Evolutionary conservation across 1,139 yeast genomes (phyloP).

Genomic region (Suhomyces kunorum): DNA sequence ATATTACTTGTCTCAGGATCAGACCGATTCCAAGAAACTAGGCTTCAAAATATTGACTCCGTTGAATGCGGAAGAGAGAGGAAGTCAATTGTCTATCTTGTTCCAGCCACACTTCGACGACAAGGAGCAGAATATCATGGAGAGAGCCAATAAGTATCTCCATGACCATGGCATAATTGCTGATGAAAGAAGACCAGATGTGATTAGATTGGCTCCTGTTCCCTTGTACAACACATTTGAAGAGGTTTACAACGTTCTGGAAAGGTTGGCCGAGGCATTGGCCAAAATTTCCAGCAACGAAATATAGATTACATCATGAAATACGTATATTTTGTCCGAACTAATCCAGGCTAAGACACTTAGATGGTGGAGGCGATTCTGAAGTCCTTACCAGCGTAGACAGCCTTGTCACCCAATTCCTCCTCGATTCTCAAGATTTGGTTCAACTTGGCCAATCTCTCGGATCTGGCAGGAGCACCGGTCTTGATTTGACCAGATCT

Average conservation of each 20-base stretch:
- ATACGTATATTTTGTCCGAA: slow-evolving; percentile 7
- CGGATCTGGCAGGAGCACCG: slow-evolving; percentile 99
- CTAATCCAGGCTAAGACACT: slow-evolving; percentile 6
- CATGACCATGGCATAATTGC: slow-evolving; percentile 66
- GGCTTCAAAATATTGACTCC: slow-evolving; percentile 80
- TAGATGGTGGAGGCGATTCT: slow-evolving; percentile 41
- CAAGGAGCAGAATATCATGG: slow-evolving; percentile 57
- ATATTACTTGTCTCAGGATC: slow-evolving; percentile 42
- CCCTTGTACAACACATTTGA: slow-evolving; percentile 78
- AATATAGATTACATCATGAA: slow-evolving; percentile 5
- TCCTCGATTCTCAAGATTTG: slow-evolving; percentile 97
- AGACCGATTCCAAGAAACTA: slow-evolving; percentile 25
- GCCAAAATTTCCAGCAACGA: slow-evolving; percentile 4
- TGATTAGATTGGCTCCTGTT: slow-evolving; percentile 79
- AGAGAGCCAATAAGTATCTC: slow-evolving; percentile 51
- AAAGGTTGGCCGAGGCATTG: slow-evolving; percentile 8
- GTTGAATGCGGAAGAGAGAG: slow-evolving; percentile 54
- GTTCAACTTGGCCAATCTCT: slow-evolving; percentile 96
- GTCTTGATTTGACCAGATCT: slow-evolving; percentile 98
- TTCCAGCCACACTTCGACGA: slow-evolving; percentile 55
- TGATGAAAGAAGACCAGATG: slow-evolving; percentile 89
- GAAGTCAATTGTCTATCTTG: slow-evolving; percentile 76
- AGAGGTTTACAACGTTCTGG: slow-evolving; percentile 46
- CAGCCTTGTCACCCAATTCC: slow-evolving; percentile 92
- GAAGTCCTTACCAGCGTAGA: slow-evolving; percentile 91